Evolutionary conservation across 1,139 yeast species (phyloP).

Genomic region (Petasospora fabianii): DNA sequence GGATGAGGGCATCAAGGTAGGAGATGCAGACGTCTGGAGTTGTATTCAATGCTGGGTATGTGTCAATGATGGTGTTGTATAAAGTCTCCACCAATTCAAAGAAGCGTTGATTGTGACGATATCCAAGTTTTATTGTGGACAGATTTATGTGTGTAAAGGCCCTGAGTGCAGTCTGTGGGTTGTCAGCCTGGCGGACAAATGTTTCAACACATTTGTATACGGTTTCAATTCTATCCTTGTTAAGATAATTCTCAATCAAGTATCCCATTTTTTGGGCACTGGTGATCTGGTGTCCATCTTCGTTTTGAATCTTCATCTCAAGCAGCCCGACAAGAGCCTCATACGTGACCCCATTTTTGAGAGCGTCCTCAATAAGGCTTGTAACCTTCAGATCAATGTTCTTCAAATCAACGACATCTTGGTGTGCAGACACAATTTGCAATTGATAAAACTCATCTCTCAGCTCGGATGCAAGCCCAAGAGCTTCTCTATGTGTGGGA

Average conservation of each 20-base stretch:
- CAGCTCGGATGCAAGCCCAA: conserved; percentile 3
- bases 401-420: background rate
- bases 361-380: too few relatives aligned
- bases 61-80: background rate
- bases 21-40: conserved; percentile 3
- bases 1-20: conserved; percentile 2
- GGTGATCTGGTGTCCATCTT: conserved; percentile 3
- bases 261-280: conserved; percentile 9
- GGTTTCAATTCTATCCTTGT: background rate
- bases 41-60: conserved; percentile 3
- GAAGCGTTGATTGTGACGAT: too few relatives aligned
- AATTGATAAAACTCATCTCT: conserved; percentile 4
- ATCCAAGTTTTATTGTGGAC: too few relatives aligned
- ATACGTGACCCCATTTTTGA: background rate
- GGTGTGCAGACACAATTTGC: background rate
- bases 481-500: conserved; percentile 6
- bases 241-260: conserved; percentile 3
- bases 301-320: background rate
- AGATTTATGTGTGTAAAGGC: conserved; percentile 1
- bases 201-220: conserved; percentile 2
- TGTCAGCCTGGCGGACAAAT: conserved; percentile 6
- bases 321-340: background rate
- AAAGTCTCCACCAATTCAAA: background rate
- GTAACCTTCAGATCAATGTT: too few relatives aligned
- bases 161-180: conserved; percentile 5